These are phyloP conservation scores for Yamadazyma endophytica DNA, from an alignment of 805 yeast species.

Conservation along the genomic window DNA sequence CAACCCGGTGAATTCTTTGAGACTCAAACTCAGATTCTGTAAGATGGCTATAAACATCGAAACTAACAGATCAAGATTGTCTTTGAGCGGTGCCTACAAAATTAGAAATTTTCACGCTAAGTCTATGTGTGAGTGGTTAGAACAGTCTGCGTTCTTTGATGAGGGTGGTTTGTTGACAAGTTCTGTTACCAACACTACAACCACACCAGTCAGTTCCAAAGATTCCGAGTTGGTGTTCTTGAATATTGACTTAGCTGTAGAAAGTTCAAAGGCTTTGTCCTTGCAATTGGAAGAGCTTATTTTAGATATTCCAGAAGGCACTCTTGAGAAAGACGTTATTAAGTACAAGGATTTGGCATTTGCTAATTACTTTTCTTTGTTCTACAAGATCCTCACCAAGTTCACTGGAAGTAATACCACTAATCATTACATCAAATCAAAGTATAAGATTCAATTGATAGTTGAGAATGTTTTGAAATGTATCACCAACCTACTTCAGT, in stretches of 20 bases:
- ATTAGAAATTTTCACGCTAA: slow-evolving; percentile 47
- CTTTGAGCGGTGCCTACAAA: slow-evolving; percentile 42
- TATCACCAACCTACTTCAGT: slow-evolving; percentile 62
- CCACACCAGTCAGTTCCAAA: not conserved
- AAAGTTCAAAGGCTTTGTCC: slow-evolving; percentile 57
- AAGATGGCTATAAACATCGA: slow-evolving; percentile 34
- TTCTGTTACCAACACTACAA: not conserved
- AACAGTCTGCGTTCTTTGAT: slow-evolving; percentile 43
- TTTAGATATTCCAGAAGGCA: slow-evolving; percentile 55
- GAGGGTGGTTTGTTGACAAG: slow-evolving; percentile 3
- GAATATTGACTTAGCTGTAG: slow-evolving; percentile 58
- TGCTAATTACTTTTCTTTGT: slow-evolving; percentile 63
- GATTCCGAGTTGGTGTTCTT: slow-evolving; percentile 10
- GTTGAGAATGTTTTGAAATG: slow-evolving; percentile 62
- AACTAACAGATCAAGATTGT: slow-evolving; percentile 24
- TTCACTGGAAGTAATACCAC: slow-evolving; percentile 22
- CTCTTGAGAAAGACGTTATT: slow-evolving; percentile 47
- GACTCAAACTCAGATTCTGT: slow-evolving; percentile 42
- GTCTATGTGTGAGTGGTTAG: slow-evolving; percentile 50
- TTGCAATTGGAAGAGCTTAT: slow-evolving; percentile 52
- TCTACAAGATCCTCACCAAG: slow-evolving; percentile 50
- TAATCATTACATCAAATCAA: slow-evolving; percentile 19
- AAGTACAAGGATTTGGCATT: slow-evolving; percentile 59
- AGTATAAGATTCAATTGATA: slow-evolving; percentile 53
- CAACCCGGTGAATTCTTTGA: slow-evolving; percentile 23